Conservation (phyloP, 345 rosid species). For the Sonneratia alba region DNA sequence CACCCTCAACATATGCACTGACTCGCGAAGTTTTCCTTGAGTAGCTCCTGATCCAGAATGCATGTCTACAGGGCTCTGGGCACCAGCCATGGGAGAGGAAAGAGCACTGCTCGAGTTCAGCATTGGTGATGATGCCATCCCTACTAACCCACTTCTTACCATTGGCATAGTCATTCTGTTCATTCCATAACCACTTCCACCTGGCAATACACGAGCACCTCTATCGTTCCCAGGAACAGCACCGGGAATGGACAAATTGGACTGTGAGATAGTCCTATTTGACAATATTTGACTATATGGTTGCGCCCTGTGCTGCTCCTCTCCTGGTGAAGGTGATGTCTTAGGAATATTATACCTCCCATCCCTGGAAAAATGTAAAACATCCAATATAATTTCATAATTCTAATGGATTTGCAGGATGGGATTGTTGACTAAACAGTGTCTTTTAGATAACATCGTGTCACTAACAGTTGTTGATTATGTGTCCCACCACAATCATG, state of each 20-base stretch:
- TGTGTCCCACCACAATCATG: neutral
- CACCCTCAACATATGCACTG: conserved; percentile 70
- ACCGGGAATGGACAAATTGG: conserved; percentile 63
- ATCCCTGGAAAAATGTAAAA: conserved; percentile 41
- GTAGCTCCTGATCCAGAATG: conserved; percentile 61
- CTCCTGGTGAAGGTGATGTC: conserved; percentile 53
- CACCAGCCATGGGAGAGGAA: conserved; percentile 62
- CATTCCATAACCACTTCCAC: conserved; percentile 68
- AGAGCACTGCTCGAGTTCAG: conserved; percentile 56
- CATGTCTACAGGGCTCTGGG: conserved; percentile 52
- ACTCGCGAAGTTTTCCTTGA: conserved; percentile 77
- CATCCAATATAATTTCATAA: conserved; percentile 10
- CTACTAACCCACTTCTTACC: conserved; percentile 74
- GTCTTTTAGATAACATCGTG: neutral
- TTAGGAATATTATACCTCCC: conserved; percentile 61
- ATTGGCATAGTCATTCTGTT: conserved; percentile 58
- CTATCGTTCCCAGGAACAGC: conserved; percentile 55
- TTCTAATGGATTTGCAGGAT: neutral
- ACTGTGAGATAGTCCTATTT: conserved; percentile 58
- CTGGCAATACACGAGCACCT: conserved; percentile 48
- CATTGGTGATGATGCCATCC: conserved; percentile 56
- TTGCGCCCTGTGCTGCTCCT: conserved; percentile 78
- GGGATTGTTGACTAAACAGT: neutral
- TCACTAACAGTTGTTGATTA: neutral
- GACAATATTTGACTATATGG: conserved; percentile 60